phyloP scores from a whole-genome alignment of 805 yeast genomes.

The Dipodascus geniculatus region DNA sequence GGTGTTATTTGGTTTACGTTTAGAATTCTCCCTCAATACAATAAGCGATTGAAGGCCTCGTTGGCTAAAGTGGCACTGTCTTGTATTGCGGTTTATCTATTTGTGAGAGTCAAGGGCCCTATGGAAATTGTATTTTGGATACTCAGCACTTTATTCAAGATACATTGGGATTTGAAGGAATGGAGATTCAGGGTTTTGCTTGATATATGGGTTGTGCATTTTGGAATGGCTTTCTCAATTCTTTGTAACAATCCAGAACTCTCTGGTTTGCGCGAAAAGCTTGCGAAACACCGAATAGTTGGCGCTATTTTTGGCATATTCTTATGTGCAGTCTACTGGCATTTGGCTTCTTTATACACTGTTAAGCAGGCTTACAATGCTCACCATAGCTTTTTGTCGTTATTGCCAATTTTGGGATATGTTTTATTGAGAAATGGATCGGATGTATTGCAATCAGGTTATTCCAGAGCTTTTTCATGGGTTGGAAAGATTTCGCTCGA shows the following conservation, averaged over 20 bases:
- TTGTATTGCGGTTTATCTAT: conserved; percentile 4
- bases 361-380: conserved; percentile 12
- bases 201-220: conserved; percentile 15
- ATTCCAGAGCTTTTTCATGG: conserved; percentile 16
- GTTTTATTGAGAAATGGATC: conserved; percentile 14
- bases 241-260: conserved; percentile 8
- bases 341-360: neutral
- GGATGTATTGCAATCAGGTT: conserved; percentile 9
- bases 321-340: neutral
- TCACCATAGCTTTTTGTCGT: conserved; percentile 11
- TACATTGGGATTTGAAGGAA: conserved; percentile 17
- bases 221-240: conserved; percentile 18
- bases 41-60: conserved; percentile 12
- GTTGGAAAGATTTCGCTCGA: conserved; percentile 17
- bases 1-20: conserved; percentile 15
- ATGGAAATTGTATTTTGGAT: conserved; percentile 13
- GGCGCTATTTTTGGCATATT: neutral
- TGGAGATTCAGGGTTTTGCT: conserved; percentile 17
- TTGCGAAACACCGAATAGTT: neutral
- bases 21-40: conserved; percentile 8
- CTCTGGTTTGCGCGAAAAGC: neutral
- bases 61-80: conserved; percentile 12
- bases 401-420: conserved; percentile 14
- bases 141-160: conserved; percentile 12
- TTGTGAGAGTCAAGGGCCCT: conserved; percentile 12